These are phyloP conservation scores for Stephanodiscus minutulus DNA, from an alignment of 108 stramenopile species.

Conservation along the genomic window DNA sequence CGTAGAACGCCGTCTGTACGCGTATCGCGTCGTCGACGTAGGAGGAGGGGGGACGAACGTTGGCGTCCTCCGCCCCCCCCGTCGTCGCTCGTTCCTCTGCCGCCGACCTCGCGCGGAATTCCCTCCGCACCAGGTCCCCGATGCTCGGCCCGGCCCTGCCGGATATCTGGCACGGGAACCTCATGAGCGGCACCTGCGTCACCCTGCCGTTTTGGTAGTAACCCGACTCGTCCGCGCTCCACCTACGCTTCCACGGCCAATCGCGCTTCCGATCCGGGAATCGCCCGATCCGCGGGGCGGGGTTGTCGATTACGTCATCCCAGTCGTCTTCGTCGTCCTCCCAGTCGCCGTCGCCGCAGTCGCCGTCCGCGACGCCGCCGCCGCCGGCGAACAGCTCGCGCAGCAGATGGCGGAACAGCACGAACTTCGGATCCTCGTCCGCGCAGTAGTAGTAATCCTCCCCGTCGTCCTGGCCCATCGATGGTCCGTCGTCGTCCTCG, in stretches of 20 bases:
- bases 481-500: constrained; percentile 25
- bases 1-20: constrained; percentile 65
- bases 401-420: constrained; percentile 69
- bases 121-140: constrained; percentile 63
- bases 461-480: constrained; percentile 19
- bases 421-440: constrained; percentile 43
- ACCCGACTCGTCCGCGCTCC: constrained; percentile 36
- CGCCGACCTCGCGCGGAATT: constrained; percentile 60
- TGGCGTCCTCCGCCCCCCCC: no score
- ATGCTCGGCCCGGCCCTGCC: constrained; percentile 30
- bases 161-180: constrained; percentile 45
- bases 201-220: constrained; percentile 34
- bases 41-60: constrained; percentile 37
- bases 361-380: constrained; percentile 18
- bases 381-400: constrained; percentile 59
- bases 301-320: no score
- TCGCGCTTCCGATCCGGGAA: no score
- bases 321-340: constrained; percentile 8
- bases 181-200: constrained; percentile 32
- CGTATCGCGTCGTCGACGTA: constrained; percentile 53
- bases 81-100: not conserved
- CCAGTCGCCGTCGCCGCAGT: constrained; percentile 43
- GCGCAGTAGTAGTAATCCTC: constrained; percentile 3
- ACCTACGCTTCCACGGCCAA: constrained; percentile 12
- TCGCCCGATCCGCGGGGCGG: no score